A percentile compares a stretch with the other conserved stretches of the same genome.
Conservation (phyloP, 2,329 filamentous ascomycete genomes). For the Arthrinium puccinioides region DNA sequence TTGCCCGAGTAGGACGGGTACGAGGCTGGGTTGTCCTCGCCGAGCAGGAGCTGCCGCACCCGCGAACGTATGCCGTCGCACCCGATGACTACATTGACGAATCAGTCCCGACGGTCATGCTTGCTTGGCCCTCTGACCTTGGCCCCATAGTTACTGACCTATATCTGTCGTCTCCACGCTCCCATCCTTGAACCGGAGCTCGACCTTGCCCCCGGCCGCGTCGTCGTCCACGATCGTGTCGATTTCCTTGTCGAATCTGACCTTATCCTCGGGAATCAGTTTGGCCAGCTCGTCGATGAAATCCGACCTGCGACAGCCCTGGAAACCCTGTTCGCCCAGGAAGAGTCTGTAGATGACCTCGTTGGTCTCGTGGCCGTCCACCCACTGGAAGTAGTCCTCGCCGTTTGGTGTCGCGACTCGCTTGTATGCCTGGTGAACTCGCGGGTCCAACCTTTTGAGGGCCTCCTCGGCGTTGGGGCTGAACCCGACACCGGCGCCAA, state of each 20-base stretch:
- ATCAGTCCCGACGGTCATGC: not conserved
- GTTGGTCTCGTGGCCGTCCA: conserved; percentile 25
- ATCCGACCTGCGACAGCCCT: conserved; percentile 31
- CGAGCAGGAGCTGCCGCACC: conserved; percentile 44
- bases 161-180: conserved; percentile 21
- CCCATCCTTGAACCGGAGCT: conserved; percentile 24
- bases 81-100: conserved; percentile 48
- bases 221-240: conserved; percentile 19
- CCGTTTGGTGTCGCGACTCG: conserved; percentile 24
- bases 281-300: conserved; percentile 30
- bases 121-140: not conserved
- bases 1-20: conserved; percentile 46
- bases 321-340: conserved; percentile 33
- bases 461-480: conserved; percentile 43
- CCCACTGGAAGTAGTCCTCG: conserved; percentile 35
- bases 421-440: conserved; percentile 30
- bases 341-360: conserved; percentile 25
- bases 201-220: conserved; percentile 14
- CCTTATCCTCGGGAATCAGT: conserved; percentile 17
- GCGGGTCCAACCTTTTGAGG: conserved; percentile 30
- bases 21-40: conserved; percentile 33
- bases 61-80: conserved; percentile 59
- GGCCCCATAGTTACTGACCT: conserved; percentile 18
- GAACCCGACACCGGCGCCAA: conserved; percentile 45
- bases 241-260: conserved; percentile 26